Percentiles rank a stretch among this genome's conserved stretches.
These are phyloP conservation scores for Exophiala xenobiotica DNA, from an alignment of 2,329 filamentous ascomycete genomes.

Conservation along the genomic window DNA sequence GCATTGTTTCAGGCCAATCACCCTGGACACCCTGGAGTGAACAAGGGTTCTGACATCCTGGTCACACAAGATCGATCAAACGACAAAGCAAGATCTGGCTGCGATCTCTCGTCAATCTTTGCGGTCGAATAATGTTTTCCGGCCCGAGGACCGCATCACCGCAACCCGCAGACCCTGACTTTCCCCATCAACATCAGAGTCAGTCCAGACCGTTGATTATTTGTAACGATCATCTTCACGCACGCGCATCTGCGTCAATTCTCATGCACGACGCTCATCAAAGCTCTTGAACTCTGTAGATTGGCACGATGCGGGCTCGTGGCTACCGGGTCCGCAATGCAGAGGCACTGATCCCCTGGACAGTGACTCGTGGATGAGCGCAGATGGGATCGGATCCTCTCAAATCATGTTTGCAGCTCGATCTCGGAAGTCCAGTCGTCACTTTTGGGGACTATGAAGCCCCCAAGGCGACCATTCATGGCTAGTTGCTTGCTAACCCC, in stretches of 20 bases:
- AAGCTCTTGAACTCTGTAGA: background rate
- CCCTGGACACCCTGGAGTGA: background rate
- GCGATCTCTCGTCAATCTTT: slow-evolving; percentile 6
- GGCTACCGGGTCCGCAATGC: background rate
- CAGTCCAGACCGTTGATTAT: background rate
- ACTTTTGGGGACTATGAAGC: background rate
- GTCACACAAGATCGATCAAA: background rate
- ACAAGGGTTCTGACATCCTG: background rate
- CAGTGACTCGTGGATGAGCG: background rate
- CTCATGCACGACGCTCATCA: too few relatives aligned
- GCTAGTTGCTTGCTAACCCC: background rate
- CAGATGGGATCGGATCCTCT: background rate
- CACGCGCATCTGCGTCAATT: background rate
- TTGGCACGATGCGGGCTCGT: slow-evolving; percentile 2
- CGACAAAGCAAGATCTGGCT: slow-evolving; percentile 1
- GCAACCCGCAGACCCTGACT: background rate
- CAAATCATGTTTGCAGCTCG: slow-evolving; percentile 1
- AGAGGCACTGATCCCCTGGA: background rate
- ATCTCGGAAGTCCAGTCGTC: background rate
- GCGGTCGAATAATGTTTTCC: background rate
- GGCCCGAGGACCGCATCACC: background rate
- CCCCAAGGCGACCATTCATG: background rate
- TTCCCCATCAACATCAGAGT: background rate
- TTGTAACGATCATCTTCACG: background rate
- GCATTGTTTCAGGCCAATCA: background rate